Percentiles rank a stretch among this genome's conserved stretches.
These are phyloP conservation scores for Plectosphaerella cucumerina DNA, from an alignment of 2,329 filamentous ascomycete species.

Conservation along the genomic window DNA sequence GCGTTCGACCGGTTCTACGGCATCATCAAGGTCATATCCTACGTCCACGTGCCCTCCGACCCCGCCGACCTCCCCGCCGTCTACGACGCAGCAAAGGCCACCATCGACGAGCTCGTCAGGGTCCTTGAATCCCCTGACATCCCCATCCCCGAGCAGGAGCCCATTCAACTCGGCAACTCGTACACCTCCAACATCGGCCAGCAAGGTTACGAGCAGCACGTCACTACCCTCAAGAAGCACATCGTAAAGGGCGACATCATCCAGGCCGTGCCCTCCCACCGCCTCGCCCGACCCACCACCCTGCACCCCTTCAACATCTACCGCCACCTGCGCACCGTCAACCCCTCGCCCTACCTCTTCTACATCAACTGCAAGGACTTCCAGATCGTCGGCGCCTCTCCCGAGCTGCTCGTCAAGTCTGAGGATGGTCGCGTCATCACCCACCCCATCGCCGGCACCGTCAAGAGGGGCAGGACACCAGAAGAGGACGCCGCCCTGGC, in stretches of 20 bases:
- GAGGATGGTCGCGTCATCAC: constrained; percentile 86
- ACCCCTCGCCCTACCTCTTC: constrained; percentile 96
- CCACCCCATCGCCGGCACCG: constrained; percentile 94
- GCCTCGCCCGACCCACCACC: constrained; percentile 82
- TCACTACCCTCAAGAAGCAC: constrained; percentile 81
- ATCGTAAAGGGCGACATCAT: constrained; percentile 93
- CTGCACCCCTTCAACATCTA: constrained; percentile 98
- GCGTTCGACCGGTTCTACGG: constrained; percentile 95
- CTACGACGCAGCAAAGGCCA: constrained; percentile 64
- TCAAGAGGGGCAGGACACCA: constrained; percentile 75
- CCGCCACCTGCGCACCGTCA: constrained; percentile 91
- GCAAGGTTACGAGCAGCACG: constrained; percentile 85
- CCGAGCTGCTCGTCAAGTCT: constrained; percentile 89
- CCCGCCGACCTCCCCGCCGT: constrained; percentile 56
- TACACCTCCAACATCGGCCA: constrained; percentile 92
- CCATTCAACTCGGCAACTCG: constrained; percentile 68
- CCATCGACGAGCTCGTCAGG: constrained; percentile 63
- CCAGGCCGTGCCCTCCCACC: constrained; percentile 92
- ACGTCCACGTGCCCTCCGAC: constrained; percentile 65
- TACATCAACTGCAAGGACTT: constrained; percentile 90
- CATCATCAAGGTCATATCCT: constrained; percentile 89
- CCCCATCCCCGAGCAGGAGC: constrained; percentile 70
- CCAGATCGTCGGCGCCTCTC: constrained; percentile 91
- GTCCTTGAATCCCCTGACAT: constrained; percentile 71
- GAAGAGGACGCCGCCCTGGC: constrained; percentile 81